phyloP scores from a whole-genome alignment of 179 eudicot species.

The Corrigiola litoralis region DNA sequence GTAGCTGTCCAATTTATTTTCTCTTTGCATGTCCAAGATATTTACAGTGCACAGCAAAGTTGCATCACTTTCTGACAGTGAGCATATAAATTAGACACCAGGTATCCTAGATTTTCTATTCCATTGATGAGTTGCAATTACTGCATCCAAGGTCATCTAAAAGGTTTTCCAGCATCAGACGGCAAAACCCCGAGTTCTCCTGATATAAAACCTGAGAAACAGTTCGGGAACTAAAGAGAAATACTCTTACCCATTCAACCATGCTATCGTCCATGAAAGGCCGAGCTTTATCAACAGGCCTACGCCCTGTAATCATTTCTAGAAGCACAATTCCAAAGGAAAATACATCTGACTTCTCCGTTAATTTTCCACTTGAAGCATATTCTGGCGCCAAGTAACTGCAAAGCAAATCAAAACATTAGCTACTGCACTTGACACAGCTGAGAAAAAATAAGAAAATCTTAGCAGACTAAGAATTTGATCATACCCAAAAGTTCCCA shows the following conservation, averaged over 20 bases:
- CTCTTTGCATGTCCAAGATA: neutral
- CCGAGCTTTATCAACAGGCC: conserved; percentile 75
- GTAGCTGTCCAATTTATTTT: neutral
- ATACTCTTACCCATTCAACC: conserved; percentile 80
- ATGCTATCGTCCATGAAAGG: conserved; percentile 70
- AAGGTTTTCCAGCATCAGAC: neutral
- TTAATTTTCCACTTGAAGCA: conserved; percentile 81
- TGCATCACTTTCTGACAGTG: too few species aligned
- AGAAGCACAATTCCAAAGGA: conserved; percentile 85
- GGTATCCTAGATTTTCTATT: neutral
- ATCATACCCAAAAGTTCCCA: conserved; percentile 90
- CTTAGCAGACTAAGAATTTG: neutral
- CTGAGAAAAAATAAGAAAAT: neutral
- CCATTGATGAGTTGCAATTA: neutral
- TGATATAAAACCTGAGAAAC: neutral
- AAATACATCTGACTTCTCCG: conserved; percentile 79
- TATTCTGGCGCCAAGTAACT: conserved; percentile 91
- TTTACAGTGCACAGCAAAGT: neutral
- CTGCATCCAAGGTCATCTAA: neutral
- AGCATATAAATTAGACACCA: neutral
- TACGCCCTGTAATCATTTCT: conserved; percentile 77
- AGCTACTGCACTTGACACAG: neutral
- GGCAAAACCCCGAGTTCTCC: neutral
- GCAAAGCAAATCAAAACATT: conserved; percentile 24
- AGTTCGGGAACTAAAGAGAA: neutral